These are phyloP conservation scores for Yarrowia deformans DNA, from an alignment of 805 yeast species.

Conservation along the genomic window DNA sequence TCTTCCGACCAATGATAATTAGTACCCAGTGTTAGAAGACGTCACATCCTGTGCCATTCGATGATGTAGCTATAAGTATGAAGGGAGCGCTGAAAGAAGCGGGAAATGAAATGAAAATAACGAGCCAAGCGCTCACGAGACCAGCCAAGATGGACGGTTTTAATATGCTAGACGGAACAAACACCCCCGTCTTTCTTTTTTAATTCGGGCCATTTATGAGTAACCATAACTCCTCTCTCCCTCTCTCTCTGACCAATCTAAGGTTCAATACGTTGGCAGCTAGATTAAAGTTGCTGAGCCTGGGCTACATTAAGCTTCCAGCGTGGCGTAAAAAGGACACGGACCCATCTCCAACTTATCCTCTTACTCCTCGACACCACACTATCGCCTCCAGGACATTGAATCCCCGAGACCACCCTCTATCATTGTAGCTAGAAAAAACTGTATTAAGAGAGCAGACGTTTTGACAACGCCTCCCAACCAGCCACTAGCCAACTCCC, in stretches of 20 bases:
- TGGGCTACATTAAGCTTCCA: conserved; percentile 13
- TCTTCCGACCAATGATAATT: background rate
- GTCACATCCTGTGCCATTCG: background rate
- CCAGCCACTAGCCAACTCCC: conserved; percentile 35
- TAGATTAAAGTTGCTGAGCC: conserved; percentile 8
- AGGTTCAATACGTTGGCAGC: conserved; percentile 32
- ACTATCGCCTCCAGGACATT: conserved; percentile 34
- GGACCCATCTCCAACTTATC: conserved; percentile 13
- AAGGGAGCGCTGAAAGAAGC: background rate
- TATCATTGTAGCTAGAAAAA: conserved; percentile 37
- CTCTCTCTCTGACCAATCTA: conserved; percentile 28
- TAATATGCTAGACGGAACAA: background rate
- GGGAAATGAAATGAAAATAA: background rate
- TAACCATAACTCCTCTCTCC: background rate
- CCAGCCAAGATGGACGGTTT: background rate
- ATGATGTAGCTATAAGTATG: no score
- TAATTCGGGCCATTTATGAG: background rate
- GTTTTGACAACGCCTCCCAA: conserved; percentile 37
- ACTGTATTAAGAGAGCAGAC: conserved; percentile 39
- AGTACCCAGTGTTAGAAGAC: background rate
- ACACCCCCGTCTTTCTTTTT: background rate
- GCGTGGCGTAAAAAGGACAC: conserved; percentile 37
- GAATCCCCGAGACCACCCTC: conserved; percentile 33
- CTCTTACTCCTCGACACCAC: conserved; percentile 26
- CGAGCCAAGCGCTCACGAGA: background rate